phyloP scores from a whole-genome alignment of 1,139 yeast species.

The Nakaseomyces sp. region DNA sequence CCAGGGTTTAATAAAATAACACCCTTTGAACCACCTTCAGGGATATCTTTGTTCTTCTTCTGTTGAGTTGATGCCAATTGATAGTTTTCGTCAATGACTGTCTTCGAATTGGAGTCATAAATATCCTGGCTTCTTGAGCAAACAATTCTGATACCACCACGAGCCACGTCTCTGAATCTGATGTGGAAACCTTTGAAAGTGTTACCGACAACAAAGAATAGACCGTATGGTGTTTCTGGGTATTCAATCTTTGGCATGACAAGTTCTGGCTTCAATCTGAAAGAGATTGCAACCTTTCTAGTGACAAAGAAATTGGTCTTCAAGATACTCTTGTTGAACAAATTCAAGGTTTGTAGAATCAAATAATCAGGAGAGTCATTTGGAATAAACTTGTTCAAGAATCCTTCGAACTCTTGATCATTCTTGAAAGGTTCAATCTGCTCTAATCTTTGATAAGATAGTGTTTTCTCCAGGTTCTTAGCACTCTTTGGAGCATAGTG shows the following conservation, averaged over 20 bases:
- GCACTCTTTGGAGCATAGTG: conserved; percentile 62
- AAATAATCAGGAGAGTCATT: conserved; percentile 69
- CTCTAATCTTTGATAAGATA: conserved; percentile 80
- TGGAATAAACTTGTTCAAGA: conserved; percentile 62
- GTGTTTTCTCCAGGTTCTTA: conserved; percentile 57
- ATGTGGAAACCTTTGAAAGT: conserved; percentile 97
- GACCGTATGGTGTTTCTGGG: conserved; percentile 87
- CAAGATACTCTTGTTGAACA: conserved; percentile 77
- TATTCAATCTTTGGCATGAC: conserved; percentile 71
- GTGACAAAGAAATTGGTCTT: conserved; percentile 93
- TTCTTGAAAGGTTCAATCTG: conserved; percentile 67
- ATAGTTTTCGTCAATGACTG: conserved; percentile 91
- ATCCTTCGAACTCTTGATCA: conserved; percentile 64
- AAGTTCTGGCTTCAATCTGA: conserved; percentile 80
- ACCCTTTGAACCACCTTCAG: conserved; percentile 99
- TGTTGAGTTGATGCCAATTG: conserved; percentile 95
- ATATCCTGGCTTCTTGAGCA: conserved; percentile 80
- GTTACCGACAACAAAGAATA: conserved; percentile 92
- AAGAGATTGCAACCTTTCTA: conserved; percentile 89
- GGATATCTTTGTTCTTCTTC: conserved; percentile 93
- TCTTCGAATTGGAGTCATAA: conserved; percentile 75
- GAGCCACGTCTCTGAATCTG: conserved; percentile 92
- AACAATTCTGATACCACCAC: conserved; percentile 97
- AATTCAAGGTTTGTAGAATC: conserved; percentile 73
- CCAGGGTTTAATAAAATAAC: conserved; percentile 80